Percentiles rank a stretch among this genome's conserved stretches.
Conservation (phyloP, 2,329 filamentous ascomycete genomes). For the Colletotrichum sp. region DNA sequence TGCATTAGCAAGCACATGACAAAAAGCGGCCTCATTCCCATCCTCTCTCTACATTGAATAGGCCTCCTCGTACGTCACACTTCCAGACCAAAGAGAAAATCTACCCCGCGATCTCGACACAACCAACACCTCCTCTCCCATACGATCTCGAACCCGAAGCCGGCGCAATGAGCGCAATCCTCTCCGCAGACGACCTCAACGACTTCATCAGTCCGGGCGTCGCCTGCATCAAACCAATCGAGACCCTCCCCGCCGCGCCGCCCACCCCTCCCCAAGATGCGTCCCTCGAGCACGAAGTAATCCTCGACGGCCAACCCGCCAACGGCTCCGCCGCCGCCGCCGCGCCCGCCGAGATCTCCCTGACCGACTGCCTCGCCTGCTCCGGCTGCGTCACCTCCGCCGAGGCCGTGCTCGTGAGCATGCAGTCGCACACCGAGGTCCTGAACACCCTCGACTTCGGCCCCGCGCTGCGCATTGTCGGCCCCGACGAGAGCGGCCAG, state of each 20-base stretch:
- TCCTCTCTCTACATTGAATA: background rate
- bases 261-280: slow-evolving; percentile 37
- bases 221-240: slow-evolving; percentile 96
- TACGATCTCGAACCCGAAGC: background rate
- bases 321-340: slow-evolving; percentile 49
- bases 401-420: slow-evolving; percentile 92
- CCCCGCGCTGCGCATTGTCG: slow-evolving; percentile 49
- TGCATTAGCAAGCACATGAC: background rate
- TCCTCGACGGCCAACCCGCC: slow-evolving; percentile 81
- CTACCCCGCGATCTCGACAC: slow-evolving; percentile 1
- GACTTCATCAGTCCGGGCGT: slow-evolving; percentile 98
- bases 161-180: slow-evolving; percentile 89
- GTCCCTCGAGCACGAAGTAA: slow-evolving; percentile 77
- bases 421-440: slow-evolving; percentile 94
- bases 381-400: slow-evolving; percentile 97
- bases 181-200: slow-evolving; percentile 95
- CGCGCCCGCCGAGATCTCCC: slow-evolving; percentile 86
- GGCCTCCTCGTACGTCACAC: background rate
- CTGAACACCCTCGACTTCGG: slow-evolving; percentile 78
- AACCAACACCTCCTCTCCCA: background rate
- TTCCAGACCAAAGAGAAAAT: background rate
- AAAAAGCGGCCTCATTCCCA: background rate
- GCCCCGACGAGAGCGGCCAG: slow-evolving; percentile 34
- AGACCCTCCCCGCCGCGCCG: slow-evolving; percentile 77
- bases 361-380: slow-evolving; percentile 96